A percentile compares a stretch with the other conserved stretches of the same genome.
phyloP scores from a whole-genome alignment of 495 filamentous ascomycete species.

The Penicillium odoratum region DNA sequence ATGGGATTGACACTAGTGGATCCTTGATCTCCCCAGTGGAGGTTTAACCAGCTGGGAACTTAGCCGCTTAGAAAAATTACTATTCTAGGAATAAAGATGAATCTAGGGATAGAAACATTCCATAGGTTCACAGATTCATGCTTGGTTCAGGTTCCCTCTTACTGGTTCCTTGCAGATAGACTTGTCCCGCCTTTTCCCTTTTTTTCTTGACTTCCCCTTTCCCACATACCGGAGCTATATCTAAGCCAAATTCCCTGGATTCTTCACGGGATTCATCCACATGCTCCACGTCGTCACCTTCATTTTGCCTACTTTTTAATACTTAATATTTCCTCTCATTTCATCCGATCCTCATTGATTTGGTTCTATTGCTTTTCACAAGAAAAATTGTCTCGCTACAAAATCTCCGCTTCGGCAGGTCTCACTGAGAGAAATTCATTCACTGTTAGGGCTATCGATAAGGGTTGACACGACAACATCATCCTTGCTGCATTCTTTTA shows the following conservation, averaged over 20 bases:
- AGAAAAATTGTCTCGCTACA: conserved; percentile 23
- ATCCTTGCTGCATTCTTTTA: conserved; percentile 45
- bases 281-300: conserved; percentile 36
- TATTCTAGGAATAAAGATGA: too few species aligned
- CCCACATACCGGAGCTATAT: conserved; percentile 34
- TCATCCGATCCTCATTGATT: neutral
- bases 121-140: neutral
- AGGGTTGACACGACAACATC: conserved; percentile 51
- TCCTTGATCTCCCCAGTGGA: conserved; percentile 11
- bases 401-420: conserved; percentile 31
- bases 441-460: conserved; percentile 41
- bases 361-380: too few species aligned
- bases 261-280: conserved; percentile 43
- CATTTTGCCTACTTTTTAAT: conserved; percentile 14
- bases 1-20: neutral
- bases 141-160: neutral
- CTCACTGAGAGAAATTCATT: conserved; percentile 19
- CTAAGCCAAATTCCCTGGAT: conserved; percentile 32
- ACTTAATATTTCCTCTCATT: neutral
- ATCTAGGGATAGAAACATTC: conserved; percentile 8
- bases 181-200: conserved; percentile 13
- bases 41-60: neutral
- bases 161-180: conserved; percentile 30
- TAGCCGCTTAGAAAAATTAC: neutral
- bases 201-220: neutral